Base-by-base conservation (phyloP, 169 alveolate genomes). In the Theileria annulata region DNA sequence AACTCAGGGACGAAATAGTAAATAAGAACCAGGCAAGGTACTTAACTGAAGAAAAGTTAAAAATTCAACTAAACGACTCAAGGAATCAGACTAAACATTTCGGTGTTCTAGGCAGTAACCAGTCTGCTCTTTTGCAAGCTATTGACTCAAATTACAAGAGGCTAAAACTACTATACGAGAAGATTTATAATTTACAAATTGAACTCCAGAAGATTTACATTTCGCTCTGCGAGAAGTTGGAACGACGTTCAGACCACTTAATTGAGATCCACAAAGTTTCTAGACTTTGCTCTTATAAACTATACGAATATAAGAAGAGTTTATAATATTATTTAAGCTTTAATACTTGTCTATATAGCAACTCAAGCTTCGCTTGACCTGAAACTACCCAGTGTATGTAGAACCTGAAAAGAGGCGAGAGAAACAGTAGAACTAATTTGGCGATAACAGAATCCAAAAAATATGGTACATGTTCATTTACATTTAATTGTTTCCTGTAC, bases 21-120 rank as follows among this genome's bases (percentile, higher is more conserved):
- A 78, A 77, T 73, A 84, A 84, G 83, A 68, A 84, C 87, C 87
- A 59, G 27, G 90, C 90, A 15, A 73, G 76, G 33, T 67, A 67
- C 78, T 47, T 35, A 19, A 84, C 68, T 6, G 72, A 84, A 49
- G 87, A 58, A 15, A 84, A 84, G 56, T 58, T 84, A 10, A 35
- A 62, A 10, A 80, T 70, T 1, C 83, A 71, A 49, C 71, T 84
- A 51, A 37, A 25, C 31, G 86, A 84, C 51, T 30, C 68, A 9
- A 30, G 79, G 37, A 31, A 31, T 28, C 89, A 84, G 67, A 25
- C 83, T 12, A 47, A 69, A 28, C 79, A 58, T 58, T 74, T 25
- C 19, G 84, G 76, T 19, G 48, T 58, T 13, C 27, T 64, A 35
- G 73, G 30, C n/a, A 64, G 72, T 64, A 82, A 35, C 54, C 72